phyloP scores from a whole-genome alignment of 305 asterid species.

The Nicotiana rustica region DNA sequence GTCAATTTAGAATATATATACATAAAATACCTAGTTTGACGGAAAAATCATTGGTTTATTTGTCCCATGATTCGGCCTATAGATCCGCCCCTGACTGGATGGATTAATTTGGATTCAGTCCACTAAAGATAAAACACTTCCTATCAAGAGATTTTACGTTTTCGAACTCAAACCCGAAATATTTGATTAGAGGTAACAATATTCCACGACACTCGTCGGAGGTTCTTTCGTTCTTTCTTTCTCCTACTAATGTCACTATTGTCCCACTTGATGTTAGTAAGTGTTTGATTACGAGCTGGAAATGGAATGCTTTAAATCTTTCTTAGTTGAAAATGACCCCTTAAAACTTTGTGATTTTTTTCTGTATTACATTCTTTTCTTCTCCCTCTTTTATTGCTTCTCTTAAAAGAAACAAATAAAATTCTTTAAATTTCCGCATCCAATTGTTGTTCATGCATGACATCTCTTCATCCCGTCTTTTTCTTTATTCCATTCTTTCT shows the following conservation, averaged over 20 bases:
- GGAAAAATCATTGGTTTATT: too few relatives aligned
- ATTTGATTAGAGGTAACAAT: too few relatives aligned
- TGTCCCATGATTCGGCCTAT: too few relatives aligned
- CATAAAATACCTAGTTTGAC: too few relatives aligned
- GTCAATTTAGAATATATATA: too few relatives aligned
- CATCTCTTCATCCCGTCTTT: constrained; percentile 36
- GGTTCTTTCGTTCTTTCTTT: not conserved
- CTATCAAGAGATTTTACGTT: not conserved
- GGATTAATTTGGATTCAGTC: too few relatives aligned
- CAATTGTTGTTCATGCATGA: constrained; percentile 23
- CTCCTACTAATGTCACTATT: constrained; percentile 23
- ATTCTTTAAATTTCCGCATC: not conserved
- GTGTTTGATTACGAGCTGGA: not conserved
- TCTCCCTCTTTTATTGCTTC: constrained; percentile 47
- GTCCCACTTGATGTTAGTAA: constrained; percentile 41
- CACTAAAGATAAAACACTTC: too few relatives aligned
- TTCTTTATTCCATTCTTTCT: too few relatives aligned
- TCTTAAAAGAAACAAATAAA: constrained; percentile 61
- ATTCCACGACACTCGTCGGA: too few relatives aligned
- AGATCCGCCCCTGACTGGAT: too few relatives aligned
- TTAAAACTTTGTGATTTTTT: constrained; percentile 33
- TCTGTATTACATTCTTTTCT: not conserved
- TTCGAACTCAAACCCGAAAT: too few relatives aligned
- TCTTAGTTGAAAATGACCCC: constrained; percentile 37
- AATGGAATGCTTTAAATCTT: not conserved